A percentile compares a stretch with the other conserved stretches of the same genome.
Conservation (phyloP, 2,329 filamentous ascomycete species). For the Beauveria varroae region DNA sequence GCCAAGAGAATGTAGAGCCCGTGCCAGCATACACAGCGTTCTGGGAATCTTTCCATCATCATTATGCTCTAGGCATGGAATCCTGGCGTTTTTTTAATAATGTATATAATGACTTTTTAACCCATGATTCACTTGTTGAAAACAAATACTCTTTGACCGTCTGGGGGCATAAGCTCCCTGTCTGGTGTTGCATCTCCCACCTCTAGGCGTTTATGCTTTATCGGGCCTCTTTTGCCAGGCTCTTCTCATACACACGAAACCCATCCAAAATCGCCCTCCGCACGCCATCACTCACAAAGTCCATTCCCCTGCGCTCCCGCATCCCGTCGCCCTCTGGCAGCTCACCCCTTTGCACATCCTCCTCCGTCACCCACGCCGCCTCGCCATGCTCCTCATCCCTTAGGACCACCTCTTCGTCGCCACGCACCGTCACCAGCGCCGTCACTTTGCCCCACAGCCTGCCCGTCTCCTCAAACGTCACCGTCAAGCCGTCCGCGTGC, state of each 20-base stretch:
- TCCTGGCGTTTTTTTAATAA: background rate
- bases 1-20: slow-evolving; percentile 49
- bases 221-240: background rate
- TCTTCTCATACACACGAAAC: slow-evolving; percentile 19
- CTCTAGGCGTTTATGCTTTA: no score
- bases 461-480: slow-evolving; percentile 19
- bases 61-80: background rate
- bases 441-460: slow-evolving; percentile 24
- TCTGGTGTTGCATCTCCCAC: no score
- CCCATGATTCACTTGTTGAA: background rate
- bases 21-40: slow-evolving; percentile 1
- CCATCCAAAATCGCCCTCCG: slow-evolving; percentile 25
- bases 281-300: slow-evolving; percentile 26
- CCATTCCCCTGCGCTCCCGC: slow-evolving; percentile 20
- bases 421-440: slow-evolving; percentile 21
- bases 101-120: background rate
- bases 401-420: slow-evolving; percentile 10
- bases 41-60: slow-evolving; percentile 12
- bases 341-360: slow-evolving; percentile 22
- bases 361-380: slow-evolving; percentile 31
- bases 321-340: slow-evolving; percentile 12
- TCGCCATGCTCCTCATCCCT: slow-evolving; percentile 27
- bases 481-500: slow-evolving; percentile 16
- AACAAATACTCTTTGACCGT: no score
- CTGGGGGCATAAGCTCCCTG: background rate